phyloP scores from a whole-genome alignment of 2,329 filamentous ascomycete species.

The Arthrinium phaeospermum region DNA sequence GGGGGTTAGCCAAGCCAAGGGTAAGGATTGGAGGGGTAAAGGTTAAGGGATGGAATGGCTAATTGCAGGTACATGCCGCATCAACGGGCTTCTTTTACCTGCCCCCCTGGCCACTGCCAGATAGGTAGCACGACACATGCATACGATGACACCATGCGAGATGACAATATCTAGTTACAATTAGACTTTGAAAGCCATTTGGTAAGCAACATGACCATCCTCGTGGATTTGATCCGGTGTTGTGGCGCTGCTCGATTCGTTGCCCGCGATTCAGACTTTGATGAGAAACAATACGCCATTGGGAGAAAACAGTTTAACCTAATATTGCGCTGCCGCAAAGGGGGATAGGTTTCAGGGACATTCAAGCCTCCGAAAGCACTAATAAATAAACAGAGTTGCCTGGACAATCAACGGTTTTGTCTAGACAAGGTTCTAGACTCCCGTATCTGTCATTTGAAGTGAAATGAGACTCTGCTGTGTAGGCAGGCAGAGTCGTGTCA shows the following conservation, averaged over 20 bases:
- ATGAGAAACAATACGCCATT: not conserved
- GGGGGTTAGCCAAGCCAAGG: not conserved
- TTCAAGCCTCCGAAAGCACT: not conserved
- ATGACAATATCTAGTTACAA: not conserved
- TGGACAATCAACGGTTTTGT: not conserved
- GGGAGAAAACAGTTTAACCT: not conserved
- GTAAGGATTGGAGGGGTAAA: constrained; percentile 6
- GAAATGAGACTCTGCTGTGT: not conserved
- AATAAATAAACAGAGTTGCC: not conserved
- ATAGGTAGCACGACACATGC: not conserved
- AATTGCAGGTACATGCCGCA: not conserved
- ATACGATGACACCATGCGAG: not conserved
- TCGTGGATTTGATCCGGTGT: not conserved
- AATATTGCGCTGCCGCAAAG: not conserved
- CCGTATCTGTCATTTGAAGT: not conserved
- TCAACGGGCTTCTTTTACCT: not conserved
- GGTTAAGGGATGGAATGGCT: constrained; percentile 1
- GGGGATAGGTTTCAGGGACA: not conserved
- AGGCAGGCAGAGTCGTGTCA: not conserved
- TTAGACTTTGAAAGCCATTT: not conserved
- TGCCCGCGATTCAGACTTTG: not conserved
- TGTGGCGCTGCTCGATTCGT: not conserved
- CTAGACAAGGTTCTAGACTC: not conserved
- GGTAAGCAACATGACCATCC: not conserved
- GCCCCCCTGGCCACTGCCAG: not conserved